These are phyloP conservation scores for Pleodorina starrii DNA, from an alignment of 139 green algal genomes.

Conservation along the genomic window DNA sequence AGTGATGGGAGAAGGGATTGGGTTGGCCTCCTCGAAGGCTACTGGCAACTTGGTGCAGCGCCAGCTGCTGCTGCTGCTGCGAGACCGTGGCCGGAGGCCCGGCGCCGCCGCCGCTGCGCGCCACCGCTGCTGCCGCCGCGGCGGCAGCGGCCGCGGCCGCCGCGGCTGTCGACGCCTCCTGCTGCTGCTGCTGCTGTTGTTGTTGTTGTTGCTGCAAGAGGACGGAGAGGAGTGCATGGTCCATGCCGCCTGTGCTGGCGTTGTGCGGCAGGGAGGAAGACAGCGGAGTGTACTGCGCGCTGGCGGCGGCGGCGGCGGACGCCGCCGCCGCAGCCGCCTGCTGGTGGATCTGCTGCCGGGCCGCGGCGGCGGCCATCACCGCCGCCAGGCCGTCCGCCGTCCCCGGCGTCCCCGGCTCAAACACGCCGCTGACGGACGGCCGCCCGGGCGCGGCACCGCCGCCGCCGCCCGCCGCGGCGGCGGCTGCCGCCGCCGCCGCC, in stretches of 20 bases:
- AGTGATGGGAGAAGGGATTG: neutral
- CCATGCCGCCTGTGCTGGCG: neutral
- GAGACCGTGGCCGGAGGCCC: neutral
- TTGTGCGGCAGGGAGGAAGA: neutral
- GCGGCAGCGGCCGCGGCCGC: conserved; percentile 6
- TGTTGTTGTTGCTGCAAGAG: conserved; percentile 23
- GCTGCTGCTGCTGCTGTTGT: conserved; percentile 37
- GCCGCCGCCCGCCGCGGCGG: neutral
- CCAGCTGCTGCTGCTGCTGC: conserved; percentile 6
- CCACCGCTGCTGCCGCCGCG: conserved; percentile 6
- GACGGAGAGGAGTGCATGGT: neutral
- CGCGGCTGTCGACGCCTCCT: neutral
- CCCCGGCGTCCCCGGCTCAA: neutral
- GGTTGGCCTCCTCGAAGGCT: no score
- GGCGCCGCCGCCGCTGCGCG: conserved; percentile 2
- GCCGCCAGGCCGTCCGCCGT: neutral
- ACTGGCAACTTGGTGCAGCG: no score
- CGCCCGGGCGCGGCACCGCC: neutral
- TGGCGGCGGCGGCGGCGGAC: neutral
- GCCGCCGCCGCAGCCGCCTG: neutral
- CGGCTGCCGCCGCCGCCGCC: neutral
- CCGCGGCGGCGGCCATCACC: neutral
- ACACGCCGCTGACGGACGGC: neutral
- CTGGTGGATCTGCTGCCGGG: conserved; percentile 2
- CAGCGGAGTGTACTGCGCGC: neutral